Evolutionary conservation across 2,329 filamentous ascomycete genomes (phyloP), one percentile per base, ranked within the genome.

Genomic region (Colletotrichum sp.): DNA sequence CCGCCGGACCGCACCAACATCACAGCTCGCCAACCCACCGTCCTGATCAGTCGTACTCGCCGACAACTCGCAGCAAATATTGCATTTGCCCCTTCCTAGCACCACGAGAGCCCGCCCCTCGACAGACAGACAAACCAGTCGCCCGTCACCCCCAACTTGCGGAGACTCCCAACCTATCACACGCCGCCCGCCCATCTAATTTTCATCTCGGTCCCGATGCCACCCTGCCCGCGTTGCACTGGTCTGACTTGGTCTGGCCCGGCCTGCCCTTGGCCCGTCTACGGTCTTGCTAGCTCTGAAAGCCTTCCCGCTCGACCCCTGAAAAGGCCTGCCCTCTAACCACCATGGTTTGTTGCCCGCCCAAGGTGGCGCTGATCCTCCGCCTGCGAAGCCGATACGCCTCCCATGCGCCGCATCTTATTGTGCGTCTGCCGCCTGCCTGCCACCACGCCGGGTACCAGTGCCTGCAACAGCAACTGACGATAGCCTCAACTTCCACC

Each of bases 341-440:
- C 63, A 34, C 69, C 74, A 77, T 60, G 52, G 69, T 64, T 62
- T 77, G 55, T 62, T 71, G 26, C 63, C 36, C 62, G 73, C 30
- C 30, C 66, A 66, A 52, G 18, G 75, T 76, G 75, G 75, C 75
- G 75, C 44, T 77, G 62, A 62, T 64, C 65, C 72, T 76, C 67
- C 32, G 68, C 73, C 71, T 59, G 55, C 60, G 49, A 66, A 75
- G 62, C 74, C 73, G 67, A 77, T 74, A 72, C 73, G 73, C 76
- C 74, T 72, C 71, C 63, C 67, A 60, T 64, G 26, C 71, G 77
- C 77, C 77, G 77, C 77, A 78, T 77, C 75, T 78, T 78, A 76
- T 77, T 76, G 24, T 77, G 73, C 76, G 36, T 65, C 75, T 70
- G 26, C 28, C 60, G 72, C 59, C 59, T 49, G 72, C 36, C 63